Conservation (phyloP, 129 eudicot species). For the Scalesia atractyloides region DNA sequence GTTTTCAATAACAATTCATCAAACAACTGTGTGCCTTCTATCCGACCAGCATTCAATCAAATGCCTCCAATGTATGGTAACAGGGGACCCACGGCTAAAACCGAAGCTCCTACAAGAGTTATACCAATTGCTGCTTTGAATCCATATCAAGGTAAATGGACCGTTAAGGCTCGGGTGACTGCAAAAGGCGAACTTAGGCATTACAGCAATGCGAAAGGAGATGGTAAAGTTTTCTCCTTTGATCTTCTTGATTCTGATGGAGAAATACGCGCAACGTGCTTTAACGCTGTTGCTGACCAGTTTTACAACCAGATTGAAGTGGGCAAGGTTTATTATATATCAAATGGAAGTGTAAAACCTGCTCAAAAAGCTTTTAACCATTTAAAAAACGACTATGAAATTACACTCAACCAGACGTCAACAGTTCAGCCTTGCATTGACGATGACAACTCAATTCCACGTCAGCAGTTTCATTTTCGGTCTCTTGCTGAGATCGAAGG, state of each 20-base stretch:
- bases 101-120: slow-evolving; percentile 77
- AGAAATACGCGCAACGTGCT: slow-evolving; percentile 92
- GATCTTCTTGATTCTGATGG: slow-evolving; percentile 95
- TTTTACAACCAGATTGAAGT: slow-evolving; percentile 70
- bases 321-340: slow-evolving; percentile 73
- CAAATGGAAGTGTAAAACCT: slow-evolving; percentile 75
- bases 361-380: slow-evolving; percentile 85
- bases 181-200: slow-evolving; percentile 70
- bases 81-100: slow-evolving; percentile 76
- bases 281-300: slow-evolving; percentile 85
- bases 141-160: slow-evolving; percentile 93
- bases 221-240: slow-evolving; percentile 90
- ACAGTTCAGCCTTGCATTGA: slow-evolving; percentile 70
- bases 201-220: slow-evolving; percentile 81
- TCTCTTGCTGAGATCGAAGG: slow-evolving; percentile 65
- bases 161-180: slow-evolving; percentile 90
- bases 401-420: slow-evolving; percentile 61
- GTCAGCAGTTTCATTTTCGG: slow-evolving; percentile 74
- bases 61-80: slow-evolving; percentile 67
- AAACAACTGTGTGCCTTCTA: slow-evolving; percentile 43
- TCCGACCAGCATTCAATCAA: slow-evolving; percentile 54
- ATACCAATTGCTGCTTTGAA: slow-evolving; percentile 83
- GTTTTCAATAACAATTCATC: slow-evolving; percentile 34
- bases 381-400: slow-evolving; percentile 76
- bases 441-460: slow-evolving; percentile 68